Evolutionary conservation across 2,329 filamentous ascomycete genomes (phyloP).

Genomic region (Colletotrichum tropicale): DNA sequence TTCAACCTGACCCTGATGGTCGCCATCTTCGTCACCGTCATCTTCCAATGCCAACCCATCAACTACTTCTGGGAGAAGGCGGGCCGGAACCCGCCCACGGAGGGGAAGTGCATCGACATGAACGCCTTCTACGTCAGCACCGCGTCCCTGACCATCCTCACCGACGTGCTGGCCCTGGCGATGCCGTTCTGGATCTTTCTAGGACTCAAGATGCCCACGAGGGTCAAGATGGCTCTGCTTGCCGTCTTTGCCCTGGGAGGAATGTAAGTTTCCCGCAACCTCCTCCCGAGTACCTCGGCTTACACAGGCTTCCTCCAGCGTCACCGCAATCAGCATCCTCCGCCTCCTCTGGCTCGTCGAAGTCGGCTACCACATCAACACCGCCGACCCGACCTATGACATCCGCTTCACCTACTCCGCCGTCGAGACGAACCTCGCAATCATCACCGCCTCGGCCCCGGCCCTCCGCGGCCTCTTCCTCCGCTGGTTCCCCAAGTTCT

Average conservation of each 20-base stretch:
- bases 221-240: constrained; percentile 37
- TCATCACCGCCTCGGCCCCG: constrained; percentile 40
- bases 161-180: constrained; percentile 42
- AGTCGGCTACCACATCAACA: constrained; percentile 7
- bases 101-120: constrained; percentile 14
- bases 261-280: constrained; percentile 20
- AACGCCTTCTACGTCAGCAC: constrained; percentile 33
- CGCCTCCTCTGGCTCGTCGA: constrained; percentile 13
- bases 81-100: constrained; percentile 7
- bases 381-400: constrained; percentile 29
- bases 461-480: constrained; percentile 41
- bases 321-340: constrained; percentile 12
- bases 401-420: constrained; percentile 33
- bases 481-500: constrained; percentile 28
- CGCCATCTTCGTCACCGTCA: constrained; percentile 38
- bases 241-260: constrained; percentile 35
- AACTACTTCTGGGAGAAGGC: constrained; percentile 35
- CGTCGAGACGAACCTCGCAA: constrained; percentile 42
- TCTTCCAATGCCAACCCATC: constrained; percentile 47
- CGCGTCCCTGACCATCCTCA: constrained; percentile 42
- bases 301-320: constrained; percentile 1
- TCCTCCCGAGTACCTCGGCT: neutral
- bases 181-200: constrained; percentile 40
- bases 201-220: constrained; percentile 33
- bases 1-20: constrained; percentile 39